Percentiles rank a stretch among this genome's conserved stretches.
Conservation (phyloP, 495 filamentous ascomycete species). For the Xylaria grammica region DNA sequence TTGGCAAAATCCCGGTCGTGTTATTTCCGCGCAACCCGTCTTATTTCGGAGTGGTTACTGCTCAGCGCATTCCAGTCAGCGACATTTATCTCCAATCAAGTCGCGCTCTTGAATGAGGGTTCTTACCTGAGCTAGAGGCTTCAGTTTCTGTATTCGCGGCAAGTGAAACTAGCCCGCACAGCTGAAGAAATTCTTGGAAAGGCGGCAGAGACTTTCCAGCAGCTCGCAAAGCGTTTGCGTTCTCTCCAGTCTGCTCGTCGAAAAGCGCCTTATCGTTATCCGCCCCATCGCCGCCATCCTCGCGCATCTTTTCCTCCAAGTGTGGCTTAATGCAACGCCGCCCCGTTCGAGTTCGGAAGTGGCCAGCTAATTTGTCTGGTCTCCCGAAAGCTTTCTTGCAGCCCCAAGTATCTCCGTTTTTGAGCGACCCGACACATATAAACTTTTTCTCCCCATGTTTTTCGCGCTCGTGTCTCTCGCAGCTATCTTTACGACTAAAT, state of each 20-base stretch:
- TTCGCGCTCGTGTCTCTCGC: slow-evolving; percentile 48
- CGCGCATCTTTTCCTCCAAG: slow-evolving; percentile 15
- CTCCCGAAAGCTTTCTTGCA: slow-evolving; percentile 33
- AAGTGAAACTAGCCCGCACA: background rate
- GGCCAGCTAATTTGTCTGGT: slow-evolving; percentile 32
- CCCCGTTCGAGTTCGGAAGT: slow-evolving; percentile 37
- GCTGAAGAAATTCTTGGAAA: slow-evolving; percentile 3
- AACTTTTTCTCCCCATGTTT: slow-evolving; percentile 51
- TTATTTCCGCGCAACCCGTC: too few relatives aligned
- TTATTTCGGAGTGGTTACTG: too few relatives aligned
- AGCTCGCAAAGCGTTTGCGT: slow-evolving; percentile 1
- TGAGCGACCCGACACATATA: slow-evolving; percentile 28
- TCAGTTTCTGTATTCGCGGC: background rate
- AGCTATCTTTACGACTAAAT: slow-evolving; percentile 50
- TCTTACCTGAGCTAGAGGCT: background rate
- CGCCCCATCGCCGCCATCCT: background rate
- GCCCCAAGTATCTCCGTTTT: slow-evolving; percentile 31
- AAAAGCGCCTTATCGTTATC: background rate
- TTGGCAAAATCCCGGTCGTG: too few relatives aligned
- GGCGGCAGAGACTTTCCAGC: slow-evolving; percentile 1
- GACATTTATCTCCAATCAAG: too few relatives aligned
- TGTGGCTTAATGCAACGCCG: slow-evolving; percentile 30
- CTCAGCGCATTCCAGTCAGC: too few relatives aligned
- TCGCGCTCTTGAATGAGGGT: too few relatives aligned
- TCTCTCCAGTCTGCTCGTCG: slow-evolving; percentile 7